A percentile compares a stretch with the other conserved stretches of the same genome.
Evolutionary conservation across 2,329 filamentous ascomycete species (phyloP).

Genomic region (Diaporthe capsici): DNA sequence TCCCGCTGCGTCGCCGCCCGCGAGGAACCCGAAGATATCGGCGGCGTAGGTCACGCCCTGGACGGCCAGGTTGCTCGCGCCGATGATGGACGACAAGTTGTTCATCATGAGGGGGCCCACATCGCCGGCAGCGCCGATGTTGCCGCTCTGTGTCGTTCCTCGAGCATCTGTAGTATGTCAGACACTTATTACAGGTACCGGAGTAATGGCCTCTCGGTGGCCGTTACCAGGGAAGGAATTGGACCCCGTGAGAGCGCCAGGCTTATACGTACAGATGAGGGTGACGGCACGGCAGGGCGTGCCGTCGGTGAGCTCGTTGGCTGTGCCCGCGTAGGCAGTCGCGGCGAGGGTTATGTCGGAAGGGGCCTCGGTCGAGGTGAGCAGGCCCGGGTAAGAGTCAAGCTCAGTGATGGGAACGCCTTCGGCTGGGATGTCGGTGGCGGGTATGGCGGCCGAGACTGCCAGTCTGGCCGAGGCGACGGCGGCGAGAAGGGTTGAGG

Average conservation of each 20-base stretch:
- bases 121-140: constrained; percentile 39
- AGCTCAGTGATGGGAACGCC: constrained; percentile 15
- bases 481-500: constrained; percentile 11
- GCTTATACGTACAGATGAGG: constrained; percentile 28
- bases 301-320: constrained; percentile 39
- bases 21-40: constrained; percentile 44
- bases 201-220: background rate
- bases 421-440: background rate
- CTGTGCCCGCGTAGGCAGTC: constrained; percentile 14
- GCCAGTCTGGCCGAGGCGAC: constrained; percentile 8
- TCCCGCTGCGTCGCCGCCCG: constrained; percentile 46
- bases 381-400: constrained; percentile 7
- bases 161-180: constrained; percentile 29
- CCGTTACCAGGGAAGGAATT: too few relatives aligned
- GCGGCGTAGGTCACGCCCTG: constrained; percentile 49
- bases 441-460: constrained; percentile 3
- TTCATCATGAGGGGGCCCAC: constrained; percentile 47
- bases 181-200: background rate
- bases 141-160: constrained; percentile 39
- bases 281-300: constrained; percentile 41
- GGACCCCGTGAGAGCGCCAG: background rate
- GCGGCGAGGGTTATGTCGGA: constrained; percentile 6
- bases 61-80: constrained; percentile 42
- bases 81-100: constrained; percentile 43
- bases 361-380: background rate